Percentiles rank a stretch among this genome's conserved stretches.
phyloP scores from a whole-genome alignment of 2,329 filamentous ascomycete genomes.

The Huntiella omanensis region DNA sequence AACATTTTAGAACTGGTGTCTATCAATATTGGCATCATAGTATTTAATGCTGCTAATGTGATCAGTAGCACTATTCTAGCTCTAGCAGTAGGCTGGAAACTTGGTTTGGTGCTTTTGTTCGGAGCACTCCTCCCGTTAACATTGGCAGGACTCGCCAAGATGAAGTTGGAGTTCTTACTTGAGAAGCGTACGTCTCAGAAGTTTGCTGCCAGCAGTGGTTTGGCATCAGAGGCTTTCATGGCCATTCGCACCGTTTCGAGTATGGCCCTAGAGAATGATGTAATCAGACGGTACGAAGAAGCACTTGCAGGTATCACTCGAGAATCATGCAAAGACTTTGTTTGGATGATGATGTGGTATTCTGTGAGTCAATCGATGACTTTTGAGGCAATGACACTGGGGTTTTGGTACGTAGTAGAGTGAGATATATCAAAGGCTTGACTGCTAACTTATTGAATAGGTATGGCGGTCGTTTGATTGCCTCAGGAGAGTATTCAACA shows the following conservation, averaged over 20 bases:
- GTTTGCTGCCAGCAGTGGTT: constrained; percentile 27
- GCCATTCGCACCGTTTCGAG: constrained; percentile 31
- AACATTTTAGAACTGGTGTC: constrained; percentile 32
- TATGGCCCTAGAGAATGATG: constrained; percentile 25
- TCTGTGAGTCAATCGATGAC: constrained; percentile 23
- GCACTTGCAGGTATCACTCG: constrained; percentile 18
- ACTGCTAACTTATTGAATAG: constrained; percentile 11
- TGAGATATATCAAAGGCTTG: neutral
- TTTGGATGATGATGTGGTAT: constrained; percentile 24
- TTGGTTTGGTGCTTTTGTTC: constrained; percentile 28
- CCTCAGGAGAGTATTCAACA: constrained; percentile 26
- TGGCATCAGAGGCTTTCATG: constrained; percentile 30
- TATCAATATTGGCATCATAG: constrained; percentile 27
- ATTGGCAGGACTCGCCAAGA: constrained; percentile 26
- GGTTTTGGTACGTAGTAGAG: constrained; percentile 19
- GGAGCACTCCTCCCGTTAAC: constrained; percentile 28
- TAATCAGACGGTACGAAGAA: constrained; percentile 20
- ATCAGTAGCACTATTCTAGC: constrained; percentile 26
- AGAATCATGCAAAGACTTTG: constrained; percentile 17
- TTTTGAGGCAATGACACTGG: constrained; percentile 21
- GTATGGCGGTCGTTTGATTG: constrained; percentile 23
- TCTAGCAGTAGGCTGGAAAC: constrained; percentile 29
- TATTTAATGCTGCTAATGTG: constrained; percentile 27
- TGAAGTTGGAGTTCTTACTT: constrained; percentile 28
- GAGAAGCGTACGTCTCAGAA: constrained; percentile 24